Conservation (phyloP, 179 eudicot species). For the Vitellaria paradoxa region DNA sequence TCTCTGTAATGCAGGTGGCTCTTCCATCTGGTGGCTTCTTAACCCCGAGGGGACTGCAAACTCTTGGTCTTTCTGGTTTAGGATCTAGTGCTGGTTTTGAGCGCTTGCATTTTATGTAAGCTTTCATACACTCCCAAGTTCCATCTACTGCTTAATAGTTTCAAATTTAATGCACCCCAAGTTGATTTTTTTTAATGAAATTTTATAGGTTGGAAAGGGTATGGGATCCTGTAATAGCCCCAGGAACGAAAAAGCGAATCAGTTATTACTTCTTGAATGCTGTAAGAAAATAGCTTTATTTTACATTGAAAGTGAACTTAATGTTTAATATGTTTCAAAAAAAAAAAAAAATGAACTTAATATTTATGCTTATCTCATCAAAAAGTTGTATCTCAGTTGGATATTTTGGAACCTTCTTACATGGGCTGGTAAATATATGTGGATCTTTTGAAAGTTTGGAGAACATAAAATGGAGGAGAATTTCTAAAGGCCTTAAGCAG, state of each 20-base stretch:
- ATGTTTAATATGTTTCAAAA: neutral
- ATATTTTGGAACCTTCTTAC: neutral
- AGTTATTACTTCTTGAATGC: conserved; percentile 80
- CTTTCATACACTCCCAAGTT: conserved; percentile 4
- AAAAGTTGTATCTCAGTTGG: neutral
- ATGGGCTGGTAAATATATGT: neutral
- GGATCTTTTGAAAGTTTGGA: neutral
- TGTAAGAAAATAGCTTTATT: conserved; percentile 39
- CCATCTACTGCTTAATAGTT: neutral
- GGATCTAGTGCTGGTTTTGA: conserved; percentile 91
- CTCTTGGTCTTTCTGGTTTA: conserved; percentile 84
- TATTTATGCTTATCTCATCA: neutral
- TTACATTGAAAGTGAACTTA: conserved; percentile 2
- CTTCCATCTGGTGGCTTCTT: conserved; percentile 95
- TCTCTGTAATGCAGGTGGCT: conserved; percentile 67
- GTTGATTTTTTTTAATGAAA: conserved; percentile 5
- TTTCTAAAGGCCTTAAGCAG: neutral
- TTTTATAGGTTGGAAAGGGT: conserved; percentile 78
- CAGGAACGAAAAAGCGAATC: conserved; percentile 71
- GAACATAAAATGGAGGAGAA: neutral
- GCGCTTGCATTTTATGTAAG: conserved; percentile 86
- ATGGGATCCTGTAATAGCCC: conserved; percentile 85
- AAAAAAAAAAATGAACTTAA: too few species aligned
- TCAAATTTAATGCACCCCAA: neutral
- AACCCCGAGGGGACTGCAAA: conserved; percentile 85